Evolutionary conservation across 2,329 filamentous ascomycete species (phyloP).

Genomic region (Aspergillus pseudotamarii): DNA sequence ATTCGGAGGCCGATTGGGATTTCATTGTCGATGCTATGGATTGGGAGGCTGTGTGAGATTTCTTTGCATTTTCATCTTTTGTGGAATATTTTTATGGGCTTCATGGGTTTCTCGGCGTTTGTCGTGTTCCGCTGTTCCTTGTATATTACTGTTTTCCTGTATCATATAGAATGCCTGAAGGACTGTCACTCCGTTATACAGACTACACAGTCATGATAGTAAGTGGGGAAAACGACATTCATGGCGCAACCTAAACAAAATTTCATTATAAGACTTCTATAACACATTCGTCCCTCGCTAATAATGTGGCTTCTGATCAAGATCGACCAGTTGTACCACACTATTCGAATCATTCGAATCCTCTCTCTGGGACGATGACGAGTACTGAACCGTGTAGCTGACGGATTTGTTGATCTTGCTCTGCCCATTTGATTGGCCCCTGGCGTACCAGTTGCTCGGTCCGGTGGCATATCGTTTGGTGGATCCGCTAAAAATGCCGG

Average conservation of each 20-base stretch:
- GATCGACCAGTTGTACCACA: background rate
- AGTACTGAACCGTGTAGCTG: conserved; percentile 28
- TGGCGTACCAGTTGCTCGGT: conserved; percentile 5
- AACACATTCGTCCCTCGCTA: background rate
- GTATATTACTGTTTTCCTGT: background rate
- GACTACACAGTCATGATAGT: no score
- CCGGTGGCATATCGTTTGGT: conserved; percentile 13
- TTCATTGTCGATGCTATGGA: conserved; percentile 65
- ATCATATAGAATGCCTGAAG: background rate
- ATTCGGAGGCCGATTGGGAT: conserved; percentile 53
- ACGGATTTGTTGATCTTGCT: conserved; percentile 29
- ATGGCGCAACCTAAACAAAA: no score
- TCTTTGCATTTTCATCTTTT: no score
- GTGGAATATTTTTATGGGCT: no score
- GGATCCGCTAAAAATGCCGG: conserved; percentile 17
- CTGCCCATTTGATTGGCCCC: conserved; percentile 3
- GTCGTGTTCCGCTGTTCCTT: background rate
- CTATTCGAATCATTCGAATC: background rate
- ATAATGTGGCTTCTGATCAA: background rate
- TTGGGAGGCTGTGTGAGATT: conserved; percentile 50
- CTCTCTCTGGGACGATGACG: conserved; percentile 11
- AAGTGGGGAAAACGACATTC: background rate
- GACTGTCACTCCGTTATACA: no score
- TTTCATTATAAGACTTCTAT: background rate
- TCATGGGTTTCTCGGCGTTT: background rate